These are phyloP conservation scores for Yarrowia sp. DNA, from an alignment of 805 yeast genomes.

Conservation along the genomic window DNA sequence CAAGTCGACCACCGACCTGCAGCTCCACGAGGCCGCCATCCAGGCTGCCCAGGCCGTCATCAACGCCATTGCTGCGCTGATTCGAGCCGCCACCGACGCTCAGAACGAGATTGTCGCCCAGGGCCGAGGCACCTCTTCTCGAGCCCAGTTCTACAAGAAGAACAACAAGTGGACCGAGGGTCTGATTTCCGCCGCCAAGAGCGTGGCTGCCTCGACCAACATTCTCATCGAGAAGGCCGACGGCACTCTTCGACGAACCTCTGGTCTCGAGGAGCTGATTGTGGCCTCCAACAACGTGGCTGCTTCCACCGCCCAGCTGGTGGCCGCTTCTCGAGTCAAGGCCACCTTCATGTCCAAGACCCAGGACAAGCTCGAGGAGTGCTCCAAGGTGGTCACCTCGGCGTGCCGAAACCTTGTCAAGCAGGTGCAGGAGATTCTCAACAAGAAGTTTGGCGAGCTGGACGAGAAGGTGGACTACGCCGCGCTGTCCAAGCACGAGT, in stretches of 20 bases:
- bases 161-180: slow-evolving; percentile 95
- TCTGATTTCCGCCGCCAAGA: slow-evolving; percentile 83
- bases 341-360: slow-evolving; percentile 77
- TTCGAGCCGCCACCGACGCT: slow-evolving; percentile 77
- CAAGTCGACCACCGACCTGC: slow-evolving; percentile 63
- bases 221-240: slow-evolving; percentile 85
- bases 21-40: slow-evolving; percentile 77
- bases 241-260: slow-evolving; percentile 70
- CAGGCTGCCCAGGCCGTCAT: slow-evolving; percentile 82
- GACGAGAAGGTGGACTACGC: slow-evolving; percentile 65
- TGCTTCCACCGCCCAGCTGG: slow-evolving; percentile 89
- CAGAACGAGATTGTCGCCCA: slow-evolving; percentile 80
- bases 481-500: slow-evolving; percentile 74
- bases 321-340: slow-evolving; percentile 88
- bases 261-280: slow-evolving; percentile 79
- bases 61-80: slow-evolving; percentile 73
- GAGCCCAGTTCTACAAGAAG: slow-evolving; percentile 81
- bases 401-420: slow-evolving; percentile 77
- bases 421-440: slow-evolving; percentile 68
- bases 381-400: slow-evolving; percentile 71
- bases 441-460: slow-evolving; percentile 42
- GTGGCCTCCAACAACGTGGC: slow-evolving; percentile 93
- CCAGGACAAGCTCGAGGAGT: slow-evolving; percentile 73
- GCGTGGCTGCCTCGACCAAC: slow-evolving; percentile 84
- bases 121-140: slow-evolving; percentile 68